A percentile compares a stretch with the other conserved stretches of the same genome.
phyloP scores from a whole-genome alignment of 106 monocot species.

The Dendrobium nobile region DNA sequence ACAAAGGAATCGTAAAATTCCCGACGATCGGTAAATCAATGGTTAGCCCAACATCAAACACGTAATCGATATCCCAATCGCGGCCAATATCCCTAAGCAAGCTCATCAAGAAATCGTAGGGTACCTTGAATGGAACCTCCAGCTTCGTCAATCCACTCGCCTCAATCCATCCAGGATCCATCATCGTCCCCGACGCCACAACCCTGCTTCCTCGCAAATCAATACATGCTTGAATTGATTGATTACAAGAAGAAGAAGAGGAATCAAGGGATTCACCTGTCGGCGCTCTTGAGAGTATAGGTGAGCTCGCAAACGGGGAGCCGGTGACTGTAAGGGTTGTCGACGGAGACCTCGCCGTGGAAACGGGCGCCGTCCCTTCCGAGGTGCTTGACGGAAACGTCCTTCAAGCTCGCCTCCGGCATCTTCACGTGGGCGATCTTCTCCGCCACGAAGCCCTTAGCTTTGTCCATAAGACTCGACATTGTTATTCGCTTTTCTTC shows the following conservation, averaged over 20 bases:
- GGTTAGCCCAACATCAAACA: slow-evolving; percentile 49
- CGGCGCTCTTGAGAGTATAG: slow-evolving; percentile 65
- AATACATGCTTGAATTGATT: too few relatives aligned
- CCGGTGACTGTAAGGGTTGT: slow-evolving; percentile 57
- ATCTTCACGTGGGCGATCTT: slow-evolving; percentile 71
- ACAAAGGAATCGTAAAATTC: slow-evolving; percentile 72
- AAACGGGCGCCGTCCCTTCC: slow-evolving; percentile 34
- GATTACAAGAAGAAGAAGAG: background rate
- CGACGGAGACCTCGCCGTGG: slow-evolving; percentile 47
- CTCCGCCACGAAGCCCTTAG: slow-evolving; percentile 69
- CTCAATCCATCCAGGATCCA: slow-evolving; percentile 15
- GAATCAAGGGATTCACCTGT: slow-evolving; percentile 22
- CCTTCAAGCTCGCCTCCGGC: slow-evolving; percentile 64
- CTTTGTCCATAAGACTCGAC: slow-evolving; percentile 58
- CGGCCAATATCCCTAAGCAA: slow-evolving; percentile 59
- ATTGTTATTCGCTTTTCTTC: slow-evolving; percentile 4
- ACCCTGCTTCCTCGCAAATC: background rate
- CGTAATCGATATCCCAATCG: slow-evolving; percentile 95
- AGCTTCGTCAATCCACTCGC: slow-evolving; percentile 5
- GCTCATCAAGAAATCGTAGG: slow-evolving; percentile 68
- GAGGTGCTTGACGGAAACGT: slow-evolving; percentile 37
- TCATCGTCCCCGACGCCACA: slow-evolving; percentile 9
- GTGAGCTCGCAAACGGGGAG: slow-evolving; percentile 81
- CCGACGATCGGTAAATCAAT: slow-evolving; percentile 81
- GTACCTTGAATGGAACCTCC: slow-evolving; percentile 39